Evolutionary conservation across 2,329 filamentous ascomycete species (phyloP), one percentile per base, ranked within the genome.

Genomic region (Trichoderma cornu-damae): DNA sequence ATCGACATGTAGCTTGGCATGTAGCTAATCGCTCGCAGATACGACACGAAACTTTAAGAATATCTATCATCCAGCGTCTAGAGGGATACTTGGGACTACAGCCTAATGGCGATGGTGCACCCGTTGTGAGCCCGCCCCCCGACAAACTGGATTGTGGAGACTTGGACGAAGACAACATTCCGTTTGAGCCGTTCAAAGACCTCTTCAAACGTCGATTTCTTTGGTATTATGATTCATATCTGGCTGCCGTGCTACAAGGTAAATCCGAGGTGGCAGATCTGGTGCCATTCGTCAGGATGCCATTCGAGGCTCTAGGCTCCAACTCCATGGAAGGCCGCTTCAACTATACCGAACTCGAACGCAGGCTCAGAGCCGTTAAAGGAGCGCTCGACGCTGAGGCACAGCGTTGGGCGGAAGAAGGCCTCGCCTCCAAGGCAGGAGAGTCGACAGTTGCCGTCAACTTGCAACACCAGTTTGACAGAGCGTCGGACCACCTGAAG

Each of bases 151-250:
- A 50, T 12, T 26, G 74, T 2, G 76, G 80, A 38, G 78, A 79
- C 30, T 71, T 79, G 14, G 81, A 83, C 12, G 84, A 87, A 38
- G 69, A 72, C 0, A 72, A 67, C 6, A 67, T 82, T 1, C 79
- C 83, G 0, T 96, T 90, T 70, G 88, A 96, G 63, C 90, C 91
- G 0, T 97, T 97, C 75, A 87, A 85, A 63, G 93, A 97, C 67
- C 77, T 96, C 4, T 89, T 88, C 78, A 97, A 97, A 73, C 85
- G 88, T 35, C 85, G 92, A 1, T 96, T 97, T 68, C 76, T 97
- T 12, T 97, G 94, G 94, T 97, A 97, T 73, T 96, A 89, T 70
- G 88, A 95, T 63, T 88, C 88, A 3, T 97, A 97, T 67, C 76
- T 94, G 20, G 76, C 80, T 3, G 81, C 87, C 1, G 85, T 96